A percentile compares a stretch with the other conserved stretches of the same genome.
phyloP scores from a whole-genome alignment of 352 stramenopile genomes.

The Phytophthora hibernalis region DNA sequence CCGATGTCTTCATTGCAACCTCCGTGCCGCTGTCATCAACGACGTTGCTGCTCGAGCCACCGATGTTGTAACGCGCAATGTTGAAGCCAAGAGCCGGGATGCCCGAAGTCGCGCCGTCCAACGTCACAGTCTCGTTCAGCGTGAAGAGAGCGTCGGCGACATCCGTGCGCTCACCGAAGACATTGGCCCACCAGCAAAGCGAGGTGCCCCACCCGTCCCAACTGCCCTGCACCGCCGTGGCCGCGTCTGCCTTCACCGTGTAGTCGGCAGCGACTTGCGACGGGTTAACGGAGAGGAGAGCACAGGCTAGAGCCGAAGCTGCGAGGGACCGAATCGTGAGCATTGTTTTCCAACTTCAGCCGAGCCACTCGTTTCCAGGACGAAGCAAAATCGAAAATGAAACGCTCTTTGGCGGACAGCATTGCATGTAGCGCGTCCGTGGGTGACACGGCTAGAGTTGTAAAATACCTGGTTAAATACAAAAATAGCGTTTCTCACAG shows the following conservation, averaged over 20 bases:
- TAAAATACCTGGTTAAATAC: no score
- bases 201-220: slow-evolving; percentile 71
- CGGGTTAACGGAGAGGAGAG: slow-evolving; percentile 20
- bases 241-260: slow-evolving; percentile 29
- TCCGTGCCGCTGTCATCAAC: slow-evolving; percentile 49
- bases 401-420: slow-evolving; percentile 3
- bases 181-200: slow-evolving; percentile 68
- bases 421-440: no score
- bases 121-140: slow-evolving; percentile 42
- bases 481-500: no score
- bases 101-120: slow-evolving; percentile 26
- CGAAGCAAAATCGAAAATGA: slow-evolving; percentile 26
- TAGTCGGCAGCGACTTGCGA: slow-evolving; percentile 31
- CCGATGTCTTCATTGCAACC: slow-evolving; percentile 50
- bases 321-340: slow-evolving; percentile 28
- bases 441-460: no score
- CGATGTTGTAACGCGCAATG: slow-evolving; percentile 70
- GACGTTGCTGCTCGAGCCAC: slow-evolving; percentile 49
- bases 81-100: slow-evolving; percentile 58
- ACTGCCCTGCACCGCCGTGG: slow-evolving; percentile 25
- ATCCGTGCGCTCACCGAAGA: slow-evolving; percentile 53
- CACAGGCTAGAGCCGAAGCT: slow-evolving; percentile 22
- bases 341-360: slow-evolving; percentile 11
- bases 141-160: slow-evolving; percentile 65
- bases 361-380: not conserved